A percentile compares a stretch with the other conserved stretches of the same genome.
Evolutionary conservation across 2,329 filamentous ascomycete genomes (phyloP).

Genomic region (Metarhizium anisopliae): DNA sequence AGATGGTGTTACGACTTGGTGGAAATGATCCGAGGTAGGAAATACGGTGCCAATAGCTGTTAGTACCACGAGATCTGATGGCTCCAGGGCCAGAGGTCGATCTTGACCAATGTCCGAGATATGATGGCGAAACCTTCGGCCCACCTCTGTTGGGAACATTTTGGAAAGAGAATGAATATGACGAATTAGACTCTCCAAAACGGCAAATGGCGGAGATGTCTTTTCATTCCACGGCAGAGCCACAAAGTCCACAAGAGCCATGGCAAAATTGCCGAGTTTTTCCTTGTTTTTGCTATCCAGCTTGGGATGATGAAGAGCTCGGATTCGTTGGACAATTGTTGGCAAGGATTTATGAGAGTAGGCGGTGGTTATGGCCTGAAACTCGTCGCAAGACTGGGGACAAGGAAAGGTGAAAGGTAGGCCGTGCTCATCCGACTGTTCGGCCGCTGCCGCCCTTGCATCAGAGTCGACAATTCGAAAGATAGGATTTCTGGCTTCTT

Average conservation of each 20-base stretch:
- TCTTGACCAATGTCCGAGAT: constrained; percentile 46
- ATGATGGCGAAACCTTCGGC: constrained; percentile 66
- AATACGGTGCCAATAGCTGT: constrained; percentile 79
- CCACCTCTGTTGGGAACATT: constrained; percentile 70
- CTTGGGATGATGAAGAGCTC: constrained; percentile 86
- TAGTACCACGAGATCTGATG: constrained; percentile 72
- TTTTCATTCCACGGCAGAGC: constrained; percentile 35
- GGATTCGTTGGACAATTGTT: constrained; percentile 77
- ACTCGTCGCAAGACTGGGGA: constrained; percentile 66
- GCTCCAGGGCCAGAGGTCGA: constrained; percentile 43
- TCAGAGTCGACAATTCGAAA: constrained; percentile 36
- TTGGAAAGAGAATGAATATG: constrained; percentile 92
- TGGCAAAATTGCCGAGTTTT: constrained; percentile 62
- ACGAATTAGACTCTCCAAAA: constrained; percentile 72
- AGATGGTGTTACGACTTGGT: constrained; percentile 86
- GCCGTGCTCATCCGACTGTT: constrained; percentile 40
- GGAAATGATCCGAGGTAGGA: constrained; percentile 94
- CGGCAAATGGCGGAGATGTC: constrained; percentile 48
- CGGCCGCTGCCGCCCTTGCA: constrained; percentile 22
- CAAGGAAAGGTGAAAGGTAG: constrained; percentile 82
- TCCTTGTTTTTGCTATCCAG: constrained; percentile 77
- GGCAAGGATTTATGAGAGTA: constrained; percentile 60
- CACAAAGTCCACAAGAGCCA: constrained; percentile 55
- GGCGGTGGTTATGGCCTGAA: constrained; percentile 56
- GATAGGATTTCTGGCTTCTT: constrained; percentile 44